Evolutionary conservation across 2,329 filamentous ascomycete genomes (phyloP), one percentile per base, ranked within the genome.

Genomic region (Zymoseptoria ardabiliae): DNA sequence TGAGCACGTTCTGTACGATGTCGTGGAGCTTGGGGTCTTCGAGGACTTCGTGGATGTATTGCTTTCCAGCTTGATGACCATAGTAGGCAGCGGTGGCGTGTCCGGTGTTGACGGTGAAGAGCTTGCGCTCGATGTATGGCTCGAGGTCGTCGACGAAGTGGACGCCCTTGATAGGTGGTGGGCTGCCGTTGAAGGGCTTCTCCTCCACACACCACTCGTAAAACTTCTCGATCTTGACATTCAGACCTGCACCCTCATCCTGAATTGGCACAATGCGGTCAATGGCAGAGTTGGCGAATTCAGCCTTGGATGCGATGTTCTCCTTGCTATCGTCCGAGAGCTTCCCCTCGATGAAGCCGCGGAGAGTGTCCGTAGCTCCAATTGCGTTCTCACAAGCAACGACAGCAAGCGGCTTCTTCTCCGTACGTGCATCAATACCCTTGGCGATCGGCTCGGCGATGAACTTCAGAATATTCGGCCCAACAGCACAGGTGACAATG

Each of bases 341-440:
- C 79, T 94, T 87, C 68, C 83, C 79, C 69, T 87, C 81, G 65
- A 78, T 96, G 80, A 88, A 86, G 49, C 82, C 83, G 66, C 88
- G 90, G 55, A 97, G 87, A 48, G 89, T 90, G 73, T 94, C 90
- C 54, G 94, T 97, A 70, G 91, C 94, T 65, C 90, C 90, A 73
- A 97, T 97, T 73, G 91, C 91, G 76, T 99, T 99, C 81, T 99
- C 94, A 77, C 94, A 99, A 59, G 94, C 94, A 77, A 99, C 96
- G 72, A 99, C 90, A 21, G 92, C 86, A 50, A 97, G 77, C 7
- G 93, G 92, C 63, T 83, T 82, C 57, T 79, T 73, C 52, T 75
- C 74, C 23, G 85, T 82, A 65, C 94, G 88, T 66, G 82, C 82
- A 73, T 93, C 87, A 65, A 99, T 90, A 67, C 90, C 94, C 82